phyloP scores from a whole-genome alignment of 495 filamentous ascomycete genomes.

The Peziza echinospora region DNA sequence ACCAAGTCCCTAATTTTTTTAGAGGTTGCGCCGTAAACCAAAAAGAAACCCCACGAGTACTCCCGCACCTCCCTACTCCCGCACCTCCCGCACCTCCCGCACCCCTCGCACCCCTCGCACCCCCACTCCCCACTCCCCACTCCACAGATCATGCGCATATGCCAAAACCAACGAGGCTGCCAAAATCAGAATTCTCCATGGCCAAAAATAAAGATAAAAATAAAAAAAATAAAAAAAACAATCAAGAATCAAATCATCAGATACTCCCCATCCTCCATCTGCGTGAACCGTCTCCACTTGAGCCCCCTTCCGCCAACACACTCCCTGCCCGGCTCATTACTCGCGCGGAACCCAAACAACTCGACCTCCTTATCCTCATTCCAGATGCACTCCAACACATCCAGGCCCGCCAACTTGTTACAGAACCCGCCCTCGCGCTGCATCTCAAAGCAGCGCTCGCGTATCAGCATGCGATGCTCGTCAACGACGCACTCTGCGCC shows the following conservation, averaged over 20 bases:
- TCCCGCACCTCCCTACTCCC: no score
- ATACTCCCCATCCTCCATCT: conserved; percentile 54
- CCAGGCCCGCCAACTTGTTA: conserved; percentile 72
- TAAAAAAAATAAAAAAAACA: not conserved
- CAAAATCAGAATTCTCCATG: no score
- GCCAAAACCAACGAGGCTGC: no score
- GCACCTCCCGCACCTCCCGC: no score
- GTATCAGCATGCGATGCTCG: conserved; percentile 53
- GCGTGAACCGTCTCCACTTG: conserved; percentile 21
- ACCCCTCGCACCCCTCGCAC: no score
- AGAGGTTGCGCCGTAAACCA: no score
- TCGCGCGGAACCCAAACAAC: not conserved
- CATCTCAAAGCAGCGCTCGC: conserved; percentile 62
- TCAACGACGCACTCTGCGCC: conserved; percentile 80
- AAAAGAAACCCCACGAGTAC: no score
- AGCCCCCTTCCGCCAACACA: conserved; percentile 14
- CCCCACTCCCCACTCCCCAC: no score
- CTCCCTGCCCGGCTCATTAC: conserved; percentile 1
- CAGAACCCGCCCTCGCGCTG: conserved; percentile 73
- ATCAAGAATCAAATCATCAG: conserved; percentile 22
- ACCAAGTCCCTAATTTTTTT: no score
- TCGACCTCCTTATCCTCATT: conserved; percentile 11
- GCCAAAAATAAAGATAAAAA: no score
- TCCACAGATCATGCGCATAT: no score
- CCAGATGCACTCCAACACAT: conserved; percentile 75